Percentiles rank a stretch among this genome's conserved stretches.
Conservation (phyloP, 805 yeast genomes). For the Wickerhamiella siamensis region DNA sequence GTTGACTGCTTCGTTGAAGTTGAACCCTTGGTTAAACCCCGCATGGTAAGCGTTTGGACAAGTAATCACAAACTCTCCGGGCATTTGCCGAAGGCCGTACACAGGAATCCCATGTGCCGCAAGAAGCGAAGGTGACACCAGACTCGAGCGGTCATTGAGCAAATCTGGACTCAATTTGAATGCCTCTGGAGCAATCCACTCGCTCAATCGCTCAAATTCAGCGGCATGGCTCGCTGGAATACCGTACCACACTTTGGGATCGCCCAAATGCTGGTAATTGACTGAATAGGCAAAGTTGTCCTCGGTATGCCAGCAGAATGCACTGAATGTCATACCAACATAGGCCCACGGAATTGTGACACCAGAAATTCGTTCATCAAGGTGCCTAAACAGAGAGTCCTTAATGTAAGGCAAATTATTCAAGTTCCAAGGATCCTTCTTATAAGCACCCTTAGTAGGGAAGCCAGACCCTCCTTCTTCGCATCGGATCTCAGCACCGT, state of each 20-base stretch:
- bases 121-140: slow-evolving; percentile 54
- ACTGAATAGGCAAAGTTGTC: slow-evolving; percentile 87
- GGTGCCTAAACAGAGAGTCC: slow-evolving; percentile 23
- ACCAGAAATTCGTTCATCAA: slow-evolving; percentile 45
- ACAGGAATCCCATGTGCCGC: slow-evolving; percentile 32
- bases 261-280: slow-evolving; percentile 83
- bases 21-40: slow-evolving; percentile 73
- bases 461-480: slow-evolving; percentile 12
- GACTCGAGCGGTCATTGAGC: slow-evolving; percentile 70
- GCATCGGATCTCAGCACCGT: slow-evolving; percentile 29
- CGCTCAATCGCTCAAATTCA: slow-evolving; percentile 51
- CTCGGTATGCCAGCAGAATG: slow-evolving; percentile 95
- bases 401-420: slow-evolving; percentile 25
- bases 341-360: slow-evolving; percentile 95
- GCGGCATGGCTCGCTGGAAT: slow-evolving; percentile 58
- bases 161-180: slow-evolving; percentile 77
- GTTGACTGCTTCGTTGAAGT: slow-evolving; percentile 74
- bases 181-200: slow-evolving; percentile 58
- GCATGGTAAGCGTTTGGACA: slow-evolving; percentile 82
- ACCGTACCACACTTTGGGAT: slow-evolving; percentile 87
- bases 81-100: slow-evolving; percentile 52
- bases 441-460: slow-evolving; percentile 17
- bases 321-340: slow-evolving; percentile 75
- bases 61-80: slow-evolving; percentile 73
- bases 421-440: slow-evolving; percentile 27